phyloP scores from a whole-genome alignment of 2,329 filamentous ascomycete genomes.

The Metarhizium robertsii region DNA sequence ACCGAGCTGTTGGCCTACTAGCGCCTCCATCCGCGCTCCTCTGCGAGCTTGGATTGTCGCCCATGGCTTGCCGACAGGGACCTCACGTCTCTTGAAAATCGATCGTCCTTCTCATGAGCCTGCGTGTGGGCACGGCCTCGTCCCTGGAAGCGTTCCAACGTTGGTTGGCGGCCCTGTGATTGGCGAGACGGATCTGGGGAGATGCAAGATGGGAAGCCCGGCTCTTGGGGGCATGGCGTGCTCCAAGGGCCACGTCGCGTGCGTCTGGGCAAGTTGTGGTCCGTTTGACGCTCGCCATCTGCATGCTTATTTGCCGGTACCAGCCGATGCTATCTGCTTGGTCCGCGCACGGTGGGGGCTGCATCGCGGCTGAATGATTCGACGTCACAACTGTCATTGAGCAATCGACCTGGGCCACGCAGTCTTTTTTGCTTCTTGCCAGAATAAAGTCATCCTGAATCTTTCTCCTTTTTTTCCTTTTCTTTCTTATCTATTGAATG shows the following conservation, averaged over 20 bases:
- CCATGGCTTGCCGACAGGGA: not conserved
- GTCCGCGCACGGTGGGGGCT: not conserved
- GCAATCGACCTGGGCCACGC: too few relatives aligned
- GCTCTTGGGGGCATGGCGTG: conserved; percentile 1
- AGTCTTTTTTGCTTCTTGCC: too few relatives aligned
- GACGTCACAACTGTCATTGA: too few relatives aligned
- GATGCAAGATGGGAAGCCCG: not conserved
- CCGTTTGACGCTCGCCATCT: too few relatives aligned
- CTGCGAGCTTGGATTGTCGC: conserved; percentile 1
- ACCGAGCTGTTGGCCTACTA: not conserved
- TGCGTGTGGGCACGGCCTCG: not conserved
- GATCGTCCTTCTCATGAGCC: not conserved
- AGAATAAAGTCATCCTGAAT: too few relatives aligned
- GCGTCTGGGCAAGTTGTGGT: not conserved
- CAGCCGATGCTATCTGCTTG: not conserved
- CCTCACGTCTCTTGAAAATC: not conserved
- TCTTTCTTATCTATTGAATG: too few relatives aligned
- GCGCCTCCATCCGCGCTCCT: not conserved
- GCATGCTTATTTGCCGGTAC: too few relatives aligned
- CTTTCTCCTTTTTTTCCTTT: too few relatives aligned
- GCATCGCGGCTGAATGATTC: too few relatives aligned
- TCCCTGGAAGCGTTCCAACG: not conserved
- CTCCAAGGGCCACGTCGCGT: not conserved
- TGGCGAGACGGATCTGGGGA: not conserved
- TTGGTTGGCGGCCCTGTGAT: not conserved